phyloP scores from a whole-genome alignment of 345 rosid genomes.

The Salix exigua region DNA sequence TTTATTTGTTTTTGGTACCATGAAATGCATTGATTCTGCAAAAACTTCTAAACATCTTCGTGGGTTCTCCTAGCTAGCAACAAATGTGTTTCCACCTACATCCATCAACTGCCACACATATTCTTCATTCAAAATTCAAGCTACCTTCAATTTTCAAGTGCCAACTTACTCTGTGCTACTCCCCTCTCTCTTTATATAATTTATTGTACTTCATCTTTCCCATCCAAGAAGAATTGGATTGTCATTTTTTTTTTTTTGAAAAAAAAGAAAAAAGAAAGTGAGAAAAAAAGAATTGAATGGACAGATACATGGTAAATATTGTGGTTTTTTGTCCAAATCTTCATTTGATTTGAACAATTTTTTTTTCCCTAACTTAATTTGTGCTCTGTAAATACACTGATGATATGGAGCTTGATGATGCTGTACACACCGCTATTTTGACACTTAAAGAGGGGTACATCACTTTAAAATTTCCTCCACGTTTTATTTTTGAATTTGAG shows the following conservation, averaged over 20 bases:
- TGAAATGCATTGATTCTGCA: background rate
- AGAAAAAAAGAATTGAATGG: background rate
- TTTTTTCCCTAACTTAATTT: background rate
- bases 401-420: constrained; percentile 99
- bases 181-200: background rate
- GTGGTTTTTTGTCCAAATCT: background rate
- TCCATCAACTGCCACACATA: background rate
- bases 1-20: background rate
- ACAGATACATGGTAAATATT: background rate
- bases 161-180: background rate
- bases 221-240: too few species aligned
- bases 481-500: too few species aligned
- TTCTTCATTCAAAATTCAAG: background rate
- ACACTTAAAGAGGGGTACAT: too few species aligned
- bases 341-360: background rate
- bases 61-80: background rate
- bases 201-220: too few species aligned
- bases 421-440: constrained; percentile 47
- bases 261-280: too few species aligned
- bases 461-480: too few species aligned
- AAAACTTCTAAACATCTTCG: background rate
- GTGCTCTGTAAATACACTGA: constrained; percentile 57
- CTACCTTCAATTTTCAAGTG: background rate
- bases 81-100: background rate
- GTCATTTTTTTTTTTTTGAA: too few species aligned